Base-by-base conservation (phyloP, 1,284 basidiomycete genomes). In the Ceratobasidium sp. region DNA sequence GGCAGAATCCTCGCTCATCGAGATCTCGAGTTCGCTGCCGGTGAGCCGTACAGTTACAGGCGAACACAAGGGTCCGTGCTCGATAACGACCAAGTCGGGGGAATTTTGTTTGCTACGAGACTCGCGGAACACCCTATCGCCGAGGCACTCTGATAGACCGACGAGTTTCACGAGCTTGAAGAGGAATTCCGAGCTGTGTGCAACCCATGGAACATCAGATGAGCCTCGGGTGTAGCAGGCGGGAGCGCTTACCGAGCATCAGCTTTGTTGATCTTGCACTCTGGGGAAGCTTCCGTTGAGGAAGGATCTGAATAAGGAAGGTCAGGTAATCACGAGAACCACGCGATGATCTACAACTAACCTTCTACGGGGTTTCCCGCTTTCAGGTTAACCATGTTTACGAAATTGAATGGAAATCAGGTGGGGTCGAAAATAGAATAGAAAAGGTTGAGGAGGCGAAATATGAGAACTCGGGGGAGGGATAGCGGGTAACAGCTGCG, bases 91-190 rank as follows among this genome's bases (percentile, higher is more conserved):
- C 46, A 49, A 26, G 4, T 54, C 50, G 14, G 23, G 18, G 23
- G 64, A 35, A 38, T 11, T 11, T 4, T 38, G 35, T 38, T 38
- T 38, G 30, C 64, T 26, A 26, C 47, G 28, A 16, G 38, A 14
- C n/a, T 67, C 64, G 38, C 28, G 35, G 26, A 54, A 41, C 35
- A 50, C 5, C 50, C 55, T 55, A 52, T 26, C n/a, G 38, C 35
- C 26, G 35, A 49, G 64, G 47, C 32, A 52, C 16, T 41, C 47
- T 32, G 28, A 23, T n/a, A 66, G 46, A 23, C 35, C 49, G 13
- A 67, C 32, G 30, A 67, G 64, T 44, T 57, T 67, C 64, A 67
- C 64, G 35, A 67, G 38, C 52, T 38, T 67, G 35, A 35, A 41
- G 32, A 67, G 43, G 23, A 67, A 54, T 43, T 67, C 64, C 23